A percentile compares a stretch with the other conserved stretches of the same genome.
Evolutionary conservation across 495 filamentous ascomycete species (phyloP).

Genomic region (Neohortaea acidophila): DNA sequence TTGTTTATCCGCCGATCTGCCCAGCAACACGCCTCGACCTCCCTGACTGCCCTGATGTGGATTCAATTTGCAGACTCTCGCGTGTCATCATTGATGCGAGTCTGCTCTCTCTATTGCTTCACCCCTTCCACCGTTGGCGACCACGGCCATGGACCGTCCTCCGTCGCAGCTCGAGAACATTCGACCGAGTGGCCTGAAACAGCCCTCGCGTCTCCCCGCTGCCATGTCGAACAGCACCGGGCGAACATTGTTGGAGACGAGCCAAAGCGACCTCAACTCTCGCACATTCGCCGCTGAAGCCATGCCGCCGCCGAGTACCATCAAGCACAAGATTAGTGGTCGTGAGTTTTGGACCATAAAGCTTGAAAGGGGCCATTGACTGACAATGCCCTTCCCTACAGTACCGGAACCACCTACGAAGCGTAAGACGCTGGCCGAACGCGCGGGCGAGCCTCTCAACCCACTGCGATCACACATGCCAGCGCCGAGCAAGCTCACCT

Average conservation of each 20-base stretch:
- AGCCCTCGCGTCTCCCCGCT: slow-evolving; percentile 13
- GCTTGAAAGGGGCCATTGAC: neutral
- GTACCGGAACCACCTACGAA: slow-evolving; percentile 35
- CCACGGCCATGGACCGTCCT: slow-evolving; percentile 15
- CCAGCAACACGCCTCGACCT: too few relatives aligned
- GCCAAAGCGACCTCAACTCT: slow-evolving; percentile 16
- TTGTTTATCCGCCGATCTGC: too few relatives aligned
- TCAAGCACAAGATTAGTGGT: slow-evolving; percentile 26
- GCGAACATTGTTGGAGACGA: slow-evolving; percentile 11
- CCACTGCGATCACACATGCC: slow-evolving; percentile 12
- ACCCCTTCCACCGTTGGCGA: too few relatives aligned
- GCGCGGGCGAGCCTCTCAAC: slow-evolving; percentile 35
- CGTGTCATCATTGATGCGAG: too few relatives aligned
- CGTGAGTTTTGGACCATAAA: slow-evolving; percentile 13
- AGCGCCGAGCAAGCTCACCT: slow-evolving; percentile 36
- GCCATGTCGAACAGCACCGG: slow-evolving; percentile 2
- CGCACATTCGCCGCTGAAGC: neutral
- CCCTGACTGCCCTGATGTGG: too few relatives aligned
- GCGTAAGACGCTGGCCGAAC: slow-evolving; percentile 43
- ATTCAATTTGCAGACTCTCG: too few relatives aligned
- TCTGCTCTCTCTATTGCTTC: too few relatives aligned
- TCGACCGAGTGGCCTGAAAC: slow-evolving; percentile 12
- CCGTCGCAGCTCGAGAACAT: slow-evolving; percentile 16
- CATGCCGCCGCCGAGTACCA: slow-evolving; percentile 6
- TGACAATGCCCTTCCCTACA: slow-evolving; percentile 9